phyloP scores from a whole-genome alignment of 2,329 filamentous ascomycete species.

The Fusarium clavum region DNA sequence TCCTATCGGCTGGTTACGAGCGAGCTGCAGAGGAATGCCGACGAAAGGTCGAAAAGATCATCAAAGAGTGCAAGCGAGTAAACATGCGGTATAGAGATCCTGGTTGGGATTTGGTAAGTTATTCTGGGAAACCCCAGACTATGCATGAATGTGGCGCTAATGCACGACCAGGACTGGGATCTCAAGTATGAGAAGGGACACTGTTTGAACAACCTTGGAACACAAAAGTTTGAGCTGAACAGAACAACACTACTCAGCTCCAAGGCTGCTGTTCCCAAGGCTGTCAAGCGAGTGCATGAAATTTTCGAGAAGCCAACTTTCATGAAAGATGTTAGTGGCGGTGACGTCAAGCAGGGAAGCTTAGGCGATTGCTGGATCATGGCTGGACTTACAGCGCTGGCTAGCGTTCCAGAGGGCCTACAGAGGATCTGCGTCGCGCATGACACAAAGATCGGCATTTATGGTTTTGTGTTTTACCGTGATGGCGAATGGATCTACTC shows the following conservation, averaged over 20 bases:
- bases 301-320: slow-evolving; percentile 82
- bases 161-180: slow-evolving; percentile 66
- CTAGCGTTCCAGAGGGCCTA: slow-evolving; percentile 77
- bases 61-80: slow-evolving; percentile 74
- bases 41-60: slow-evolving; percentile 70
- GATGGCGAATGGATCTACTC: slow-evolving; percentile 94
- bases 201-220: slow-evolving; percentile 65
- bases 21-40: slow-evolving; percentile 73
- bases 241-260: slow-evolving; percentile 59
- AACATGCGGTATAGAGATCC: slow-evolving; percentile 84
- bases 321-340: slow-evolving; percentile 71
- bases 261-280: slow-evolving; percentile 70
- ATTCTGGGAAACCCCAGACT: neutral
- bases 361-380: slow-evolving; percentile 89
- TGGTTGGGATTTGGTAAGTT: slow-evolving; percentile 66
- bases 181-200: slow-evolving; percentile 73
- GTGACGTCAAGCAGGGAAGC: slow-evolving; percentile 81
- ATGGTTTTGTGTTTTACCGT: slow-evolving; percentile 88
- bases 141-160: slow-evolving; percentile 23
- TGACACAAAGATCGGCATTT: slow-evolving; percentile 80
- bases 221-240: slow-evolving; percentile 64
- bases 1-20: slow-evolving; percentile 70
- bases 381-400: slow-evolving; percentile 80
- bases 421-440: slow-evolving; percentile 80
- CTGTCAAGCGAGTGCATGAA: slow-evolving; percentile 79